Percentiles rank a stretch among this genome's conserved stretches.
Evolutionary conservation across 139 green algal species (phyloP).

Genomic region (Gonium pectorale): DNA sequence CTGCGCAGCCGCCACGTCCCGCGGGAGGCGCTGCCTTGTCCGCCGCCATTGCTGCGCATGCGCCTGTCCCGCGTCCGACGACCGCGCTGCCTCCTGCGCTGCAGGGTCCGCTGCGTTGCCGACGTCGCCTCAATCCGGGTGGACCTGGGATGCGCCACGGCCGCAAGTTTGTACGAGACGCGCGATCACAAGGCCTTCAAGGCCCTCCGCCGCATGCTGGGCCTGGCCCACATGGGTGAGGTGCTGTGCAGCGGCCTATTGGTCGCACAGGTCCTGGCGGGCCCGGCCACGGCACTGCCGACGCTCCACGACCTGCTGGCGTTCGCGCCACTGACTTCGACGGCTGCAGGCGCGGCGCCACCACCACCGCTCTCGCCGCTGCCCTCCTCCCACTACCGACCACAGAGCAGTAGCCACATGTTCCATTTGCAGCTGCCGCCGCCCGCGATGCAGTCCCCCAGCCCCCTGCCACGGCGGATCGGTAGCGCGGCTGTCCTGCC

Average conservation of each 20-base stretch:
- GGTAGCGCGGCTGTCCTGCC: no score
- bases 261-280: constrained; percentile 31
- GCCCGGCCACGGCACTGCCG: constrained; percentile 21
- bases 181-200: constrained; percentile 41
- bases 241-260: constrained; percentile 30
- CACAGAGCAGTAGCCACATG: no score
- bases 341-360: neutral
- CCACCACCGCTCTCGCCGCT: neutral
- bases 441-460: no score
- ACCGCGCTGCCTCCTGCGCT: no score
- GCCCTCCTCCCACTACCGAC: no score
- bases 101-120: constrained; percentile 32
- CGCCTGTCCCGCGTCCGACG: no score
- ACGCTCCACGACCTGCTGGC: constrained; percentile 37
- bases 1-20: no score
- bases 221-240: constrained; percentile 10
- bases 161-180: constrained; percentile 22
- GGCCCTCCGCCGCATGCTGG: constrained; percentile 26
- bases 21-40: no score
- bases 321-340: constrained; percentile 6
- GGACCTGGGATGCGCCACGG: constrained; percentile 37
- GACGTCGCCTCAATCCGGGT: constrained; percentile 17
- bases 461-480: no score
- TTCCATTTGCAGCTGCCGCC: no score
- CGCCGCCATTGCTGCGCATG: no score